Evolutionary conservation across 1,284 basidiomycete genomes (phyloP), one percentile per base, ranked within the genome.

Genomic region (Heimioporus punctisporus): DNA sequence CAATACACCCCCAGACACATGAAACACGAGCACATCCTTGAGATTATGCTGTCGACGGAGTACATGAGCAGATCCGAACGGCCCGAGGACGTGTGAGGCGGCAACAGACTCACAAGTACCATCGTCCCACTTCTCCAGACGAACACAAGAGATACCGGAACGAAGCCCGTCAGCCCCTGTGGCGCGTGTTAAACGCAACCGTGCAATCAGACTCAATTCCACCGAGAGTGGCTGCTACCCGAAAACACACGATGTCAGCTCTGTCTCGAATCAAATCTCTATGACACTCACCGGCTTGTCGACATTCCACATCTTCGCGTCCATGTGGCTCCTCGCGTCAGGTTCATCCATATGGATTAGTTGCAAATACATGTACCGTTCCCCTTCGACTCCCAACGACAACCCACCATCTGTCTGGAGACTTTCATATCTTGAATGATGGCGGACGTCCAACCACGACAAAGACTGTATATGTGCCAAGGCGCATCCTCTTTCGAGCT

Each of bases 281-380:
- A n/a, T n/a, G n/a, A 51, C 17, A 69, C 79, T 63, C 62, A 86
- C 87, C 53, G 80, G 61, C 49, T 78, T 76, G 10, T 71, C 68
- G 3, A 76, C 71, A 60, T 92, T 90, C 64, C 75, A 66, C 0
- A 90, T 82, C 63, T 73, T 76, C 5, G 79, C 78, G 34, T 81
- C 75, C 37, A 86, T 65, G 72, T 93, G 90, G 53, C 86, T 88
- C n/a, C 68, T 64, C 10, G 81, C 73, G 65, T 90, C 83, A 0
- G 88, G 77, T 49, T 75, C 76, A 4, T 1, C 91, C 92, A 53
- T 85, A 85, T 0, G 91, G 90, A 63, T 90, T 88, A 21, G 88
- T 76, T 11, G 89, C 83, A 66, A 92, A 95, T 0, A 94, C 72
- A 72, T 95, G 90, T 41, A 86, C 67, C 0, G 83, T 88, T 46